Base-by-base conservation (phyloP, 2,329 filamentous ascomycete species). In the Cladosporium sp. region DNA sequence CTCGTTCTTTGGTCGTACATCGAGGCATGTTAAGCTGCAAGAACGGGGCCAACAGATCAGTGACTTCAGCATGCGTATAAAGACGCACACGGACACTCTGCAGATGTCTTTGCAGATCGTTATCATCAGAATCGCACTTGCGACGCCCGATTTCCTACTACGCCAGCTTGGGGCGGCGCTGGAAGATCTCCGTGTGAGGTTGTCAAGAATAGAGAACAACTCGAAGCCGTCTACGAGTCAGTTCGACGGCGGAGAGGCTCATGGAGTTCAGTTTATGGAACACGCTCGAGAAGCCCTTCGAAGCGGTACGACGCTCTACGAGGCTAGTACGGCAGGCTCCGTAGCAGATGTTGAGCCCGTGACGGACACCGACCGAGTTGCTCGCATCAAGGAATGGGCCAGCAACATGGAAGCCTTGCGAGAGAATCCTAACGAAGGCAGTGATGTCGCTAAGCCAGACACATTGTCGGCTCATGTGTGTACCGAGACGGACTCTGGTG, bases 61-160 rank as follows among this genome's bases (percentile, higher is more conserved):
- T 4, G 52, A 32, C 11, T 32, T 55, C 52, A 55, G 52, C 15
- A n/a, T 28, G 28, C 28, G 52, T 24, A 11, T 32, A 10, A 55
- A 55, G 12, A 32, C 28, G 12, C 52, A 55, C 18, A 55, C 14
- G 18, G 28, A 55, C 15, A 18, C 52, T 34, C 28, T 55, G 28
- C 52, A 55, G 14, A 55, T 55, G 52, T 55, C 52, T 6, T 55
- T 55, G 28, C 52, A 32, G 52, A 55, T 55, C 18, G 52, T 32
- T 8, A 55, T 32, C 52, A 55, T 55, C 52, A 55, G 34, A 4
- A 55, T 55, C 15, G 52, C 52, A 34, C 52, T 55, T 32, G 52
- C 52, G 11, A 34, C 52, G 2, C 52, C 52, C 28, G 28, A 55
- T n/a, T 55, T 30, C 52, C 18, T 55, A 28, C 4, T 55, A 11